Evolutionary conservation across 2,329 filamentous ascomycete genomes (phyloP).

Genomic region (Didymella exigua): DNA sequence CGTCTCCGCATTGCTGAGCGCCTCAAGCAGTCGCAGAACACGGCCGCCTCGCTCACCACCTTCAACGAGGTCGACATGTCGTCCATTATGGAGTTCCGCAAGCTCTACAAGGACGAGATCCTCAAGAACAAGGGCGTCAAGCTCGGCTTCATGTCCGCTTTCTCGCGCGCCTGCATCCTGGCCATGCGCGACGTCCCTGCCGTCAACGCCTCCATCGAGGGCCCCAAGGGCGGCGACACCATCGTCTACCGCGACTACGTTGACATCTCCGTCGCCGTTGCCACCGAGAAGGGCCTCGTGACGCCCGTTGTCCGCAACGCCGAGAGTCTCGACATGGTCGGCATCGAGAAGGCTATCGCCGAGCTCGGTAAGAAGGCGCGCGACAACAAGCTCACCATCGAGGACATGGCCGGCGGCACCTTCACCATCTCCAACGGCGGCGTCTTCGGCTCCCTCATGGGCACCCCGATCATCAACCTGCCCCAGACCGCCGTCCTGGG

Average conservation of each 20-base stretch:
- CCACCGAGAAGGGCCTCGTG: constrained; percentile 95
- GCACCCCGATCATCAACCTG: constrained; percentile 97
- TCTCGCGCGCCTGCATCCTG: constrained; percentile 85
- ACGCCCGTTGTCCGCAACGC: constrained; percentile 95
- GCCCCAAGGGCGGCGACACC: constrained; percentile 91
- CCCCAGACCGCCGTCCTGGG: constrained; percentile 91
- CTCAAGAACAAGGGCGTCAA: constrained; percentile 97
- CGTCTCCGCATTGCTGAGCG: constrained; percentile 95
- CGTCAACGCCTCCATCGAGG: constrained; percentile 96
- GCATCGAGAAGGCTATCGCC: constrained; percentile 88
- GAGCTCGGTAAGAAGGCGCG: constrained; percentile 97
- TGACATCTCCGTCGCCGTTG: constrained; percentile 95
- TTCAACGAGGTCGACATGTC: constrained; percentile 99
- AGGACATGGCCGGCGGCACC: constrained; percentile 98
- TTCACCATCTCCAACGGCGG: constrained; percentile 98
- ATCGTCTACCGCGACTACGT: constrained; percentile 99
- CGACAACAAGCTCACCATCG: constrained; percentile 94
- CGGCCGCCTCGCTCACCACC: constrained; percentile 92
- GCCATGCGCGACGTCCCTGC: constrained; percentile 95
- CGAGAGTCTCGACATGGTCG: constrained; percentile 84
- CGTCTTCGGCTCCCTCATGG: constrained; percentile 96
- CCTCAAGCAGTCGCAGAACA: constrained; percentile 99
- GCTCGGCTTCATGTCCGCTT: constrained; percentile 99
- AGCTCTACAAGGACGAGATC: constrained; percentile 94
- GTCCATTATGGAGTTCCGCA: constrained; percentile 93